Evolutionary conservation across 2,329 filamentous ascomycete species (phyloP), one percentile per base, ranked within the genome.

Genomic region (Neofusicoccum cordaticola): DNA sequence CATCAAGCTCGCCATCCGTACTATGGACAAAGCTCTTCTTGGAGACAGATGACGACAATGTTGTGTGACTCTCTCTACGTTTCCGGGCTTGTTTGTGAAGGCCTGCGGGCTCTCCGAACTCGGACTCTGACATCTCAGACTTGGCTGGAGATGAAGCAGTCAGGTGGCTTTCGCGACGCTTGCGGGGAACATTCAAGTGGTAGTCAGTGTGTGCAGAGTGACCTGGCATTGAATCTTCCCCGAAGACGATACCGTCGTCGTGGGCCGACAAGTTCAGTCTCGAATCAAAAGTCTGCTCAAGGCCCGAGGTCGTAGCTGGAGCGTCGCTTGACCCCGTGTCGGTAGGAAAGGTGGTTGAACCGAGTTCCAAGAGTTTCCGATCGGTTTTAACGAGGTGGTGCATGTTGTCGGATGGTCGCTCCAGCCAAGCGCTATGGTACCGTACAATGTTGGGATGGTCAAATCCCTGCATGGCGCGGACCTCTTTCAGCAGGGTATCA

Each of bases 361-460:
- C 56, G 15, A 47, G 37, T 31, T 60, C 56, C 11, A 62, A 31
- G 7, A 62, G 58, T 37, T 51, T 62, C 12, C 19, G 58, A 13
- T 51, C 41, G 19, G 44, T n/a, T 19, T 51, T 62, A 8, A 45
- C 53, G 11, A 47, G 27, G 9, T 47, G n/a, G 9, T 60, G 41
- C 27, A 60, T 15, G 4, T 22, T 37, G 31, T 19, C 41, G 13
- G 56, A 60, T 15, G 56, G 56, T 31, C 42, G 12, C 41, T 90
- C 88, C 13, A 89, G 79, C 88, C 88, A 90, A 13, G 85, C 85
- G 60, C 83, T 82, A 70, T 86, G 86, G 69, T 90, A 90, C 27
- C 87, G 82, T 41, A 90, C 88, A 63, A 90, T 84, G 70, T 90
- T 89, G 4, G 81, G 81, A 72, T 90, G 88, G 51, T 89, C 84